These are phyloP conservation scores for Puccinia horiana DNA, from an alignment of 1,284 basidiomycete species.

Conservation along the genomic window DNA sequence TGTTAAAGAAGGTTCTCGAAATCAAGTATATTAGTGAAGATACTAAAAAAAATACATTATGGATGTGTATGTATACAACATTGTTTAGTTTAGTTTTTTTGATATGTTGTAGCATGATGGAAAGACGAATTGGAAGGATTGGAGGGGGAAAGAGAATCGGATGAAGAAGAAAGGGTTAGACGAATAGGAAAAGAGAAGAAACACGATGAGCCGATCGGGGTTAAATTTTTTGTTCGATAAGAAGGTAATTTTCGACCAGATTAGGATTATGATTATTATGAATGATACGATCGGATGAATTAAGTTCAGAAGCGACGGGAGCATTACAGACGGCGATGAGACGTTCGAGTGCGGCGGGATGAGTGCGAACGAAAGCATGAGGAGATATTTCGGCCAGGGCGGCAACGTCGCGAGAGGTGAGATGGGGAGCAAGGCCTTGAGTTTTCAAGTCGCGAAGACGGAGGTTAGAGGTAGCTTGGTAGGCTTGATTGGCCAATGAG, in stretches of 20 bases:
- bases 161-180: no score
- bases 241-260: not conserved
- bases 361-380: conserved; percentile 37
- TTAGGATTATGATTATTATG: not conserved
- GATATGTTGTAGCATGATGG: no score
- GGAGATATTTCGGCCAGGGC: conserved; percentile 44
- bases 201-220: no score
- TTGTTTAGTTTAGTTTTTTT: no score
- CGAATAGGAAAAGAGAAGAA: no score
- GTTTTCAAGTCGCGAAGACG: conserved; percentile 42
- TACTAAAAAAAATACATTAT: no score
- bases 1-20: no score
- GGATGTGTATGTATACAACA: no score
- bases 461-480: conserved; percentile 26
- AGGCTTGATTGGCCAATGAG: conserved; percentile 24
- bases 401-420: conserved; percentile 31
- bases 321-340: conserved; percentile 16
- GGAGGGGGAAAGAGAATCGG: no score
- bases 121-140: no score
- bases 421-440: conserved; percentile 34
- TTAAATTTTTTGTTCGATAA: conserved; percentile 11
- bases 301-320: not conserved
- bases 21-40: no score
- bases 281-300: not conserved
- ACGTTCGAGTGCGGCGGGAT: conserved; percentile 38